Base-by-base conservation (phyloP, 1,139 yeast species). In the Eremothecium gossypii region DNA sequence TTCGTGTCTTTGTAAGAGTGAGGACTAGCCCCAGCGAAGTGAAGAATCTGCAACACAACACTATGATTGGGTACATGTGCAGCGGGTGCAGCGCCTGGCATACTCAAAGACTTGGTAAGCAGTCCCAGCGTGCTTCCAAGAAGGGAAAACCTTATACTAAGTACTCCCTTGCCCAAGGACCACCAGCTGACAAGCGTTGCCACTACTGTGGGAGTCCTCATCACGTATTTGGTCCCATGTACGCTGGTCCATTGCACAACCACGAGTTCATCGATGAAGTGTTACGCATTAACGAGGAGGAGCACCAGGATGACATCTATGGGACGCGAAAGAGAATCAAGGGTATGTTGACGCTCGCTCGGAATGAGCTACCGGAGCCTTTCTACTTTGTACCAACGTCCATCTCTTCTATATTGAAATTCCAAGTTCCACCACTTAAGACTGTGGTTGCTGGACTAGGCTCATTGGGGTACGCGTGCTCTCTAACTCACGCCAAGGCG, bases 151-250 rank as follows among this genome's bases (percentile, higher is more conserved):
- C 64, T 30, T 54, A 64, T 36, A 52, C 63, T 48, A 79, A 79
- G 54, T 77, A 64, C 50, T 71, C 77, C 3, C 66, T 71, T 37
- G 77, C 83, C 1, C 74, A 70, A 46, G 83, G 79, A 2, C 77
- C 80, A 0, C 70, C 76, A 2, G 70, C 75, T 2, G 71, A 75
- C 6, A 62, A 70, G 4, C 61, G 68, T 38, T 93, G 98, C 65
- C 58, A 69, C 34, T 79, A 70, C 61, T 91, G 98, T 65, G 82
- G 76, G 1, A 72, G 71, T 44, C 70, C 74, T 4, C 76, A 76
- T 58, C 94, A 83, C 57, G 61, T 91, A 34, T 91, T 93, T 2
- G 99, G 99, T 1, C 99, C 99, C 44, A 85, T 91, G 96, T 91
- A 95, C 83, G 85, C 77, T 8, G 96, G 93, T 0, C 68, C 72